phyloP scores from a whole-genome alignment of 2,329 filamentous ascomycete species.

The Aureobasidium sp. region DNA sequence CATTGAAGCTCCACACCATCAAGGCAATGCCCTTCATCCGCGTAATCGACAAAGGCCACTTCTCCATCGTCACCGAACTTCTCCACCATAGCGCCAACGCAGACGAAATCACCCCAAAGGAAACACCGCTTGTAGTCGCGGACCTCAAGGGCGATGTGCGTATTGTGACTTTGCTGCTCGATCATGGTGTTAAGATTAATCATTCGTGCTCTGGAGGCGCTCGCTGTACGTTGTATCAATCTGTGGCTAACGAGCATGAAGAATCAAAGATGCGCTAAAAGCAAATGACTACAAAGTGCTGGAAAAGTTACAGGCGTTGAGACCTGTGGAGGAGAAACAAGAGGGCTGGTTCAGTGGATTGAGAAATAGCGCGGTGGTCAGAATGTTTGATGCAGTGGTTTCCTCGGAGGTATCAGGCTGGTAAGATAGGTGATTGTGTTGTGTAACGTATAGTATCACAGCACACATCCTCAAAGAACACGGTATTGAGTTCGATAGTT shows the following conservation, averaged over 20 bases:
- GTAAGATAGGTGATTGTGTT: too few relatives aligned
- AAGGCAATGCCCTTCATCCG: not conserved
- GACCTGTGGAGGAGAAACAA: too few relatives aligned
- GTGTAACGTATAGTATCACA: too few relatives aligned
- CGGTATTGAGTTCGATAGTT: too few relatives aligned
- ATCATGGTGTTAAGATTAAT: not conserved
- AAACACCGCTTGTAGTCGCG: not conserved
- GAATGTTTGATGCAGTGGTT: not conserved
- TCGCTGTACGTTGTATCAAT: not conserved
- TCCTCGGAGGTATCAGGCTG: not conserved
- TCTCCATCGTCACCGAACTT: not conserved
- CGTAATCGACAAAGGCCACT: not conserved
- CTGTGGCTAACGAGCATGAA: not conserved
- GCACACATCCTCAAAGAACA: not conserved
- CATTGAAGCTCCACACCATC: not conserved
- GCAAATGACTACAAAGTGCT: not conserved
- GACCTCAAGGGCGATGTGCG: not conserved
- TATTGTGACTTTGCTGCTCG: not conserved
- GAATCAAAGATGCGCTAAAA: not conserved
- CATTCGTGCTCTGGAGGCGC: not conserved
- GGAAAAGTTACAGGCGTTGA: not conserved
- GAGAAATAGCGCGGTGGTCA: too few relatives aligned
- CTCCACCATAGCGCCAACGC: not conserved
- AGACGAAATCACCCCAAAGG: not conserved
- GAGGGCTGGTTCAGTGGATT: too few relatives aligned